phyloP scores from a whole-genome alignment of 371 early-diverging fungal genomes.

The Mucor piriformis region DNA sequence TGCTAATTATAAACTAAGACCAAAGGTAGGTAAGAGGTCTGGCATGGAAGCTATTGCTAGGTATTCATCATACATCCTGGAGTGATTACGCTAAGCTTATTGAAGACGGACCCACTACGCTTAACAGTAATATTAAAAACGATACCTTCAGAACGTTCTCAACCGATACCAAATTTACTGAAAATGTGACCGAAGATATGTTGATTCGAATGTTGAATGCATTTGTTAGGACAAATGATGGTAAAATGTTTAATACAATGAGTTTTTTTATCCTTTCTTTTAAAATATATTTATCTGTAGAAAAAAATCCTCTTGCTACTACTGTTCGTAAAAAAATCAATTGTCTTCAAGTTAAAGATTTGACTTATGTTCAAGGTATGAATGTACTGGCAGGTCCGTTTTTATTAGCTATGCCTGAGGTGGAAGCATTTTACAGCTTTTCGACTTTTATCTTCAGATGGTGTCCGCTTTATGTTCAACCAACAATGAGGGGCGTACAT shows the following conservation, averaged over 20 bases:
- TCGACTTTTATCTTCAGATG: constrained; percentile 79
- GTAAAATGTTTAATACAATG: constrained; percentile 17
- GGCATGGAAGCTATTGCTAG: constrained; percentile 85
- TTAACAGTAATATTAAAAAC: constrained; percentile 85
- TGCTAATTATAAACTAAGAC: background rate
- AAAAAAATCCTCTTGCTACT: background rate
- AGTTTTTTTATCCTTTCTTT: background rate
- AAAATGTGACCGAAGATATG: constrained; percentile 75
- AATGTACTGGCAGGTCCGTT: constrained; percentile 94
- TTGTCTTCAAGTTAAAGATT: background rate
- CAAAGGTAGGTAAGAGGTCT: constrained; percentile 39
- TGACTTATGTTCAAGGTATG: constrained; percentile 95
- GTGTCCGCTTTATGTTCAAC: constrained; percentile 93
- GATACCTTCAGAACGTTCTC: constrained; percentile 90
- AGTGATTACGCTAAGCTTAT: constrained; percentile 78
- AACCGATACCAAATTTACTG: constrained; percentile 76
- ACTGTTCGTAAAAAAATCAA: background rate
- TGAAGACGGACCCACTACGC: constrained; percentile 67
- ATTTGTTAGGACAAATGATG: constrained; percentile 72
- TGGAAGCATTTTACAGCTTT: constrained; percentile 90
- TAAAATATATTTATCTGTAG: background rate
- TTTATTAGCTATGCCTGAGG: constrained; percentile 87
- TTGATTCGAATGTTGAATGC: constrained; percentile 86
- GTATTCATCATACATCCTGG: constrained; percentile 74
- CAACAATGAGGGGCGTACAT: constrained; percentile 88